Evolutionary conservation across 2,329 filamentous ascomycete genomes (phyloP).

Genomic region (Podosphaera xanthii): DNA sequence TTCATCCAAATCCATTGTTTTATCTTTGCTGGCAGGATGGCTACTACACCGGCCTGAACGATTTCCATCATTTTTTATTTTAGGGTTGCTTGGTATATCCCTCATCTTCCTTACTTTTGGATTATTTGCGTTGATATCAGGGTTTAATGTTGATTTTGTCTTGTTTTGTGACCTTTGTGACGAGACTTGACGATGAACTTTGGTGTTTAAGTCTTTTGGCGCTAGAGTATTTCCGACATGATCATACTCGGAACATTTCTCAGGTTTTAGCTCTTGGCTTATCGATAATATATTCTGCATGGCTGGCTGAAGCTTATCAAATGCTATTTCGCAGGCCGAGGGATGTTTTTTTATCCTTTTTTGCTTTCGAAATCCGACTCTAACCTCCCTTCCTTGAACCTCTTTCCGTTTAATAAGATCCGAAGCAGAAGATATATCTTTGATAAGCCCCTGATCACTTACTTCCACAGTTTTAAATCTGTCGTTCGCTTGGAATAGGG

Average conservation of each 20-base stretch:
- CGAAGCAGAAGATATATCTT: background rate
- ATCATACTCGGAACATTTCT: background rate
- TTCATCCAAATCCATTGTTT: conserved; percentile 11
- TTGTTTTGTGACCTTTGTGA: conserved; percentile 1
- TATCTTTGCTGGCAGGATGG: conserved; percentile 1
- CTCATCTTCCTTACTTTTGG: background rate
- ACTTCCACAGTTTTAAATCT: conserved; percentile 2
- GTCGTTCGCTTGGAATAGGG: too few relatives aligned
- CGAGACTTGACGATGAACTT: background rate
- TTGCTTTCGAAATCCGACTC: background rate
- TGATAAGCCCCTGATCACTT: background rate
- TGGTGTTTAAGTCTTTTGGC: conserved; percentile 5
- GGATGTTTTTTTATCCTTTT: conserved; percentile 11
- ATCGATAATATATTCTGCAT: background rate
- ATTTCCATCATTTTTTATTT: background rate
- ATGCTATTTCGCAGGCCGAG: conserved; percentile 10
- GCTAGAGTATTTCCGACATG: conserved; percentile 1
- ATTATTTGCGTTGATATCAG: background rate
- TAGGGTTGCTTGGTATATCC: background rate
- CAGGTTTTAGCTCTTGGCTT: background rate
- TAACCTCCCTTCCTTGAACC: conserved; percentile 1
- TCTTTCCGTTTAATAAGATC: conserved; percentile 5
- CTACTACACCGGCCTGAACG: background rate
- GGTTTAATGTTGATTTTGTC: conserved; percentile 3
- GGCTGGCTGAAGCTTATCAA: conserved; percentile 8